phyloP scores from a whole-genome alignment of 2,329 filamentous ascomycete genomes.

The Fusarium citri region DNA sequence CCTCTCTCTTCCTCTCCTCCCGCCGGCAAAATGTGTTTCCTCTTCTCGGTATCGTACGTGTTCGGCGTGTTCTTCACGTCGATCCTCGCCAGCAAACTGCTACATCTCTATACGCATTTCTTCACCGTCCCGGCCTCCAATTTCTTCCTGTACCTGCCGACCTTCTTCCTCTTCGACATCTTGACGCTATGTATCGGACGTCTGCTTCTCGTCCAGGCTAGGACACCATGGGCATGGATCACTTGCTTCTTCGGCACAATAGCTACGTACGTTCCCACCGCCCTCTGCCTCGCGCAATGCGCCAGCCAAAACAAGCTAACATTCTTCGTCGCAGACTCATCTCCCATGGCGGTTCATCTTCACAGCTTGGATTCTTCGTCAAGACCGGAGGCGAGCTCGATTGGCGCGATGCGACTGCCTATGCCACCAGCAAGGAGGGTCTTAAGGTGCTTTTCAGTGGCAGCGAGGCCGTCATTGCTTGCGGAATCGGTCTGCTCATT shows the following conservation, averaged over 20 bases:
- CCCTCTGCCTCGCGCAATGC: background rate
- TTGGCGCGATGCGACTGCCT: conserved; percentile 49
- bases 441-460: conserved; percentile 50
- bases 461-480: conserved; percentile 43
- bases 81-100: conserved; percentile 45
- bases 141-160: conserved; percentile 50
- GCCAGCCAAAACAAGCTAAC: conserved; percentile 11
- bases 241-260: conserved; percentile 39
- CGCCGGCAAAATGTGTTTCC: conserved; percentile 37
- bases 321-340: conserved; percentile 38
- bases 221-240: conserved; percentile 34
- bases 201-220: conserved; percentile 43
- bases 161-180: conserved; percentile 48
- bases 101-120: conserved; percentile 46
- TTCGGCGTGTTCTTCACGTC: conserved; percentile 49
- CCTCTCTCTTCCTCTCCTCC: background rate
- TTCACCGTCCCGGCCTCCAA: conserved; percentile 43
- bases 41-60: conserved; percentile 43
- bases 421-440: conserved; percentile 48
- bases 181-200: conserved; percentile 43
- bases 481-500: conserved; percentile 38
- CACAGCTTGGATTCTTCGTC: conserved; percentile 49
- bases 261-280: conserved; percentile 42
- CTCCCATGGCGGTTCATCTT: conserved; percentile 46
- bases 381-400: conserved; percentile 50